phyloP scores from a whole-genome alignment of 1,284 basidiomycete genomes.

The Schizophyllum amplum region DNA sequence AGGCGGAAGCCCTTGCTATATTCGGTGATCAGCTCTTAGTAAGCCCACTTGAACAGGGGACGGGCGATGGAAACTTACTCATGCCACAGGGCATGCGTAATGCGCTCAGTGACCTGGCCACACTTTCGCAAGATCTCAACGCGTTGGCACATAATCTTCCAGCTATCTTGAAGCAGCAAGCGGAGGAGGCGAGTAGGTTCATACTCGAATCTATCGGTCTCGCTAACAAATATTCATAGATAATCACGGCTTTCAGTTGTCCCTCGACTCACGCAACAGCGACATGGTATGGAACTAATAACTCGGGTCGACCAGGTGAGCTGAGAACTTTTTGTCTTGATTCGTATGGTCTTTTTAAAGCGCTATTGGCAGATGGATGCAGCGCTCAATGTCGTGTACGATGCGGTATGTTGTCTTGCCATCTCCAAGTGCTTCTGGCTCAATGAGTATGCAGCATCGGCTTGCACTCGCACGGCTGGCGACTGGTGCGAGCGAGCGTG shows the following conservation, averaged over 20 bases:
- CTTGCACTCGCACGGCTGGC: background rate
- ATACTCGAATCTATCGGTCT: background rate
- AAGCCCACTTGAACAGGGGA: no score
- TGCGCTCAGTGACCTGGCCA: background rate
- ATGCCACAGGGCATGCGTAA: background rate
- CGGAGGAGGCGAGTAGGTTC: background rate
- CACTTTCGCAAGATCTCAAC: background rate
- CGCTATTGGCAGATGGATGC: background rate
- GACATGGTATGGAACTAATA: background rate
- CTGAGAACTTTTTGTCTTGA: background rate
- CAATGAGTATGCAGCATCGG: background rate
- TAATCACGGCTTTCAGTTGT: background rate
- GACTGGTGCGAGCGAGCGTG: slow-evolving; percentile 14
- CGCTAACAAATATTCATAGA: background rate
- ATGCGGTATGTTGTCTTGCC: background rate
- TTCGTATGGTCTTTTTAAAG: no score
- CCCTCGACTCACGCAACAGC: background rate
- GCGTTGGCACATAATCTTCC: background rate
- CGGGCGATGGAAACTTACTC: no score
- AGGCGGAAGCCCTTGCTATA: background rate
- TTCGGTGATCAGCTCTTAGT: background rate
- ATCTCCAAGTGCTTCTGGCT: background rate
- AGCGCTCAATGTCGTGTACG: background rate
- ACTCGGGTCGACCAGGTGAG: background rate
- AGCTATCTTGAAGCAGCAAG: background rate